Conservation (phyloP, 2,329 filamentous ascomycete genomes). For the Penicillium thymicola region DNA sequence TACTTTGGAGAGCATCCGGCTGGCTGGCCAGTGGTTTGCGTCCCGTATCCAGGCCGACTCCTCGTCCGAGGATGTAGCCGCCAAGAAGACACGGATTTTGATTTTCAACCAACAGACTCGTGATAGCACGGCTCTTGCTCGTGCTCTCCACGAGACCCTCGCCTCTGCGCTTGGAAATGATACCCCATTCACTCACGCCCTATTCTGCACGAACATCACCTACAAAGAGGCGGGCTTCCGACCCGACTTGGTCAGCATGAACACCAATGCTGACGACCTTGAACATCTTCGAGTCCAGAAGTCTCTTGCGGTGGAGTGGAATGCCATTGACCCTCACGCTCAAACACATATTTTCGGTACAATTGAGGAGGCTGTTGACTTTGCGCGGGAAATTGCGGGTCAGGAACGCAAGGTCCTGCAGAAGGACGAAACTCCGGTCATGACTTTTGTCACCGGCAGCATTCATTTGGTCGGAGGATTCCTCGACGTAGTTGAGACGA, state of each 20-base stretch:
- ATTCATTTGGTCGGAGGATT: conserved; percentile 79
- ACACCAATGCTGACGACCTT: conserved; percentile 58
- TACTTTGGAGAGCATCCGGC: conserved; percentile 75
- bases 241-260: conserved; percentile 62
- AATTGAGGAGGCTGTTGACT: conserved; percentile 66
- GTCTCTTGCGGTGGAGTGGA: conserved; percentile 61
- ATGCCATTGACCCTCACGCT: conserved; percentile 50
- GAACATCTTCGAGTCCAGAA: conserved; percentile 63
- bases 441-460: conserved; percentile 76
- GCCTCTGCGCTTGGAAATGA: conserved; percentile 37
- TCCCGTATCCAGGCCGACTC: conserved; percentile 43
- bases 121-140: conserved; percentile 65
- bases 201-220: conserved; percentile 78
- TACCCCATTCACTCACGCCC: conserved; percentile 64
- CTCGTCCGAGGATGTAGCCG: conserved; percentile 27
- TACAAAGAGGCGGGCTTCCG: conserved; percentile 60
- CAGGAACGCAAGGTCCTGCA: conserved; percentile 29
- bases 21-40: conserved; percentile 75
- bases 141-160: conserved; percentile 59
- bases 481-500: conserved; percentile 65
- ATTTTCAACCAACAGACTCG: conserved; percentile 94
- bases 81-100: conserved; percentile 55
- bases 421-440: conserved; percentile 47
- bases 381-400: conserved; percentile 49
- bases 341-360: conserved; percentile 59